These are phyloP conservation scores for Teunomyces kruisii DNA, from an alignment of 805 yeast species.

Conservation along the genomic window DNA sequence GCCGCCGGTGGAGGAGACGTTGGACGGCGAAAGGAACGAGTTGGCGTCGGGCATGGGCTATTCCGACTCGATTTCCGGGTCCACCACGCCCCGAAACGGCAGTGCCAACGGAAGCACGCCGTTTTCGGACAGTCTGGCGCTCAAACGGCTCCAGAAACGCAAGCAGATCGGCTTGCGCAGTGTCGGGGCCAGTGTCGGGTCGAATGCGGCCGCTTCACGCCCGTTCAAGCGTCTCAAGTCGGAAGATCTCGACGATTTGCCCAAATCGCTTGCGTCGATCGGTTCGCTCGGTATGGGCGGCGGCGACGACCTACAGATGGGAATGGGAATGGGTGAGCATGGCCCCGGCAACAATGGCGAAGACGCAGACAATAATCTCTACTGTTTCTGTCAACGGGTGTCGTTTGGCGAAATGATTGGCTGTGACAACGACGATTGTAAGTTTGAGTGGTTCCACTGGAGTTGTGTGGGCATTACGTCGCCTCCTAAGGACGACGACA, in stretches of 20 bases:
- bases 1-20: slow-evolving; percentile 46
- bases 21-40: slow-evolving; percentile 15
- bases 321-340: slow-evolving; percentile 7
- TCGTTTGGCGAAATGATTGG: slow-evolving; percentile 97
- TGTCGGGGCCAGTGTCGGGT: slow-evolving; percentile 4
- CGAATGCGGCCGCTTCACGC: background rate
- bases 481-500: slow-evolving; percentile 79
- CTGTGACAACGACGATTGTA: slow-evolving; percentile 88
- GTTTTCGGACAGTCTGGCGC: slow-evolving; percentile 7
- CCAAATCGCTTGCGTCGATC: background rate
- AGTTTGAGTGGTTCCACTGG: slow-evolving; percentile 94
- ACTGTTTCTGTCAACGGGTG: slow-evolving; percentile 91
- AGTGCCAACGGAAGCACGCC: slow-evolving; percentile 7
- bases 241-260: slow-evolving; percentile 14
- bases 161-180: slow-evolving; percentile 13
- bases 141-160: slow-evolving; percentile 26
- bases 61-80: slow-evolving; percentile 26
- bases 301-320: background rate
- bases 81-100: slow-evolving; percentile 30
- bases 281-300: slow-evolving; percentile 1
- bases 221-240: slow-evolving; percentile 13
- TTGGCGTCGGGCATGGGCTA: slow-evolving; percentile 11
- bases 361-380: slow-evolving; percentile 45
- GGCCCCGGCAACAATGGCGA: slow-evolving; percentile 39
- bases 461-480: slow-evolving; percentile 86